Base-by-base conservation (phyloP, 805 yeast genomes). In the Diddensiella caesifluorescens region DNA sequence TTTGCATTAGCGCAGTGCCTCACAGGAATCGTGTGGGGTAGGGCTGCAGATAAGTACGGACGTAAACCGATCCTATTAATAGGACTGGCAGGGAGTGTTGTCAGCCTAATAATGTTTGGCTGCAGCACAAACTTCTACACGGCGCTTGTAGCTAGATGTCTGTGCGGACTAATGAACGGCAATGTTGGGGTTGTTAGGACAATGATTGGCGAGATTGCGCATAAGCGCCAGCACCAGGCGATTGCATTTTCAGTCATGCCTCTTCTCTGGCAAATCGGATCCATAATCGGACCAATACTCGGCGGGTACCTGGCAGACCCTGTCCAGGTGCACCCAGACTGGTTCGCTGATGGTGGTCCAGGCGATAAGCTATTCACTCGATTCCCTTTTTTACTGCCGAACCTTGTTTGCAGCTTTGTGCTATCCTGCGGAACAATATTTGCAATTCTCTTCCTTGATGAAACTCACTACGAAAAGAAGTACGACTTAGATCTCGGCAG, bases 151-250 rank as follows among this genome's bases (percentile, higher is more conserved):
- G 75, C 83, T 6, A 64, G 84, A 52, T 63, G 71, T 16, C 47
- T 70, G 32, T 70, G 74, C 62, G 86, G 86, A 0, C 59, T 72
- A 2, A 59, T 79, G 31, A 79, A 79, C 53, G 86, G 84, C 4
- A 79, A 79, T 54, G 74, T 77, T 5, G 78, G 80, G 0, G 83
- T 79, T n/a, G 54, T 79, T 23, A 62, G 85, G 55, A 79, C 85
- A 0, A 60, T 70, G 37, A 65, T 79, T 34, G 85, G 83, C 2
- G 86, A 79, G 53, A 59, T 76, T 12, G 80, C 81, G 3, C 61
- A 61, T 1, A 74, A 78, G 43, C 64, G 75, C 39, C 63, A 66
- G 26, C 83, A 79, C 53, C 83, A 79, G 55, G 80, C 82, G 6
- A 42, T 77, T 5, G 83, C 83, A 1, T 77, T 79, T 51, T 69